Conservation (phyloP, 495 filamentous ascomycete genomes). For the Paragyromitra xinjiangensis region DNA sequence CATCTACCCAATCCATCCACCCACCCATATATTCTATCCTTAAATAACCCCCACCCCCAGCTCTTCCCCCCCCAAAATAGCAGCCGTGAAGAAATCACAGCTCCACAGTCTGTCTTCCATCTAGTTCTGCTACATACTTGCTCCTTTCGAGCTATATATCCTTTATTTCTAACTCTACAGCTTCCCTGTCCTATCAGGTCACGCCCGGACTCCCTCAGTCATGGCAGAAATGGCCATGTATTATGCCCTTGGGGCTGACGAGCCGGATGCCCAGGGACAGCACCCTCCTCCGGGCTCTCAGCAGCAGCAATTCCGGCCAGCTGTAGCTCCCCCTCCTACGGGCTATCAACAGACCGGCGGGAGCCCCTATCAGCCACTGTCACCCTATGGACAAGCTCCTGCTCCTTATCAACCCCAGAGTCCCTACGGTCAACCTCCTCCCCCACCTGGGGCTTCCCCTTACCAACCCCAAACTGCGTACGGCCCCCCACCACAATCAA, state of each 20-base stretch:
- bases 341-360: slow-evolving; percentile 71
- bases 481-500: slow-evolving; percentile 53
- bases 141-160: slow-evolving; percentile 3
- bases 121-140: slow-evolving; percentile 1
- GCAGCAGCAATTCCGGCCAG: slow-evolving; percentile 68
- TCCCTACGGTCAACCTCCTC: slow-evolving; percentile 57
- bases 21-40: neutral
- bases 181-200: slow-evolving; percentile 33
- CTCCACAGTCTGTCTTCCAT: slow-evolving; percentile 47
- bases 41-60: neutral
- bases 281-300: slow-evolving; percentile 70
- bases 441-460: slow-evolving; percentile 50
- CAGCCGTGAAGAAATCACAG: slow-evolving; percentile 47
- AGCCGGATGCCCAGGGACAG: slow-evolving; percentile 59
- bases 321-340: slow-evolving; percentile 66
- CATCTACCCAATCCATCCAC: slow-evolving; percentile 7
- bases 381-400: slow-evolving; percentile 62
- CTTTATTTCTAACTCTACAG: slow-evolving; percentile 34
- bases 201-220: slow-evolving; percentile 57
- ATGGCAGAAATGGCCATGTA: slow-evolving; percentile 85
- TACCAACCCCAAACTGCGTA: slow-evolving; percentile 57
- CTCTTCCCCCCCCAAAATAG: slow-evolving; percentile 14
- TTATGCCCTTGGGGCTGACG: slow-evolving; percentile 69
- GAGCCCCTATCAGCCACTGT: slow-evolving; percentile 59
- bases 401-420: slow-evolving; percentile 48